These are phyloP conservation scores for Ophiosphaerella herpotricha DNA, from an alignment of 2,329 filamentous ascomycete species.

Conservation along the genomic window DNA sequence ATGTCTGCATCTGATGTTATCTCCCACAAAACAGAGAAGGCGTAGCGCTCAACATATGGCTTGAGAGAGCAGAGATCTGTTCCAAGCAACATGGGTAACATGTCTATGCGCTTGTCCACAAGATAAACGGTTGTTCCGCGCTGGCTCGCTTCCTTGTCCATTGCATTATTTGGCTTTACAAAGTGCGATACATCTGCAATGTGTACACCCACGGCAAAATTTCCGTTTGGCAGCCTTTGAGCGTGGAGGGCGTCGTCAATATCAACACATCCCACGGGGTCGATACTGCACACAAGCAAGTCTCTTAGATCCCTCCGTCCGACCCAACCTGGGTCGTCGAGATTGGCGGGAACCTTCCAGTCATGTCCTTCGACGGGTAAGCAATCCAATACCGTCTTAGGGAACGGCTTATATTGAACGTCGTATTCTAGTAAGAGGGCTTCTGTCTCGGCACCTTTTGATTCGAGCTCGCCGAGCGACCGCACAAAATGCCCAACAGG, in stretches of 20 bases:
- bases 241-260: conserved; percentile 98
- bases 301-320: conserved; percentile 82
- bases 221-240: conserved; percentile 81
- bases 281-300: conserved; percentile 94
- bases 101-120: conserved; percentile 98
- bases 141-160: conserved; percentile 93
- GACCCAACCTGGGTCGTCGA: conserved; percentile 83
- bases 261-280: conserved; percentile 93
- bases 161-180: conserved; percentile 93
- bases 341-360: conserved; percentile 85
- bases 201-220: conserved; percentile 94
- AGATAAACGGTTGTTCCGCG: conserved; percentile 96
- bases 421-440: conserved; percentile 93
- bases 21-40: conserved; percentile 70
- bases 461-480: conserved; percentile 89
- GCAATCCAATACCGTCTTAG: conserved; percentile 93
- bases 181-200: conserved; percentile 99
- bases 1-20: conserved; percentile 84
- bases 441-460: conserved; percentile 96
- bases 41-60: conserved; percentile 84
- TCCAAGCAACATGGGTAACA: conserved; percentile 94
- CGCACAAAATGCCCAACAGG: conserved; percentile 93
- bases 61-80: conserved; percentile 97
- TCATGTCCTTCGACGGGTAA: conserved; percentile 88
- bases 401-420: conserved; percentile 96